Evolutionary conservation across 108 stramenopile species (phyloP).

Genomic region (Heterococcus sp.): DNA sequence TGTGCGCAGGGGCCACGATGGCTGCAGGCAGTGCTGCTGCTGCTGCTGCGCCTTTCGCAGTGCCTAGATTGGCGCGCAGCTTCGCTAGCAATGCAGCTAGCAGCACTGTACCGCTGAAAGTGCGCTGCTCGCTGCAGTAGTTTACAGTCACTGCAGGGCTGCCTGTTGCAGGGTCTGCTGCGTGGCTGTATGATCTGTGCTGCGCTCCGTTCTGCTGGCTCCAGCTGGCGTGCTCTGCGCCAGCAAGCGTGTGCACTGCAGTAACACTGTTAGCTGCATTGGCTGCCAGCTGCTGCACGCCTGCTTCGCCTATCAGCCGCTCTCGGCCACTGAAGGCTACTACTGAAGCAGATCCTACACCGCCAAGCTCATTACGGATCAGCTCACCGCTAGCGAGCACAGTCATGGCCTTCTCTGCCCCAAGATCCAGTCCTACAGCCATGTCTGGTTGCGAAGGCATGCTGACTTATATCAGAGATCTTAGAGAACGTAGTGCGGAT

Average conservation of each 20-base stretch:
- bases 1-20: neutral
- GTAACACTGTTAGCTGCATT: neutral
- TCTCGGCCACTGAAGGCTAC: neutral
- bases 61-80: neutral
- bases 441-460: too few relatives aligned
- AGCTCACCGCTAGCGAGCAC: slow-evolving; percentile 2
- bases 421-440: neutral
- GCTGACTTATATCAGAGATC: too few relatives aligned
- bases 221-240: neutral
- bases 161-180: neutral
- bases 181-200: neutral
- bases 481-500: too few relatives aligned
- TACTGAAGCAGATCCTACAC: neutral
- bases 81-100: neutral
- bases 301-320: slow-evolving; percentile 6
- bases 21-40: neutral
- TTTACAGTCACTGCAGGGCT: neutral
- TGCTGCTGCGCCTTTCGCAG: neutral
- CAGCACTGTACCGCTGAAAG: neutral
- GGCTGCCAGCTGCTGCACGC: neutral
- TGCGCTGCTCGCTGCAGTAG: neutral
- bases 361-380: slow-evolving; percentile 8
- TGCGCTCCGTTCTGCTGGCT: neutral
- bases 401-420: neutral
- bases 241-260: neutral